Evolutionary conservation across 2,329 filamentous ascomycete genomes (phyloP).

Genomic region (Xenosphaeropsis pyriputrescens): DNA sequence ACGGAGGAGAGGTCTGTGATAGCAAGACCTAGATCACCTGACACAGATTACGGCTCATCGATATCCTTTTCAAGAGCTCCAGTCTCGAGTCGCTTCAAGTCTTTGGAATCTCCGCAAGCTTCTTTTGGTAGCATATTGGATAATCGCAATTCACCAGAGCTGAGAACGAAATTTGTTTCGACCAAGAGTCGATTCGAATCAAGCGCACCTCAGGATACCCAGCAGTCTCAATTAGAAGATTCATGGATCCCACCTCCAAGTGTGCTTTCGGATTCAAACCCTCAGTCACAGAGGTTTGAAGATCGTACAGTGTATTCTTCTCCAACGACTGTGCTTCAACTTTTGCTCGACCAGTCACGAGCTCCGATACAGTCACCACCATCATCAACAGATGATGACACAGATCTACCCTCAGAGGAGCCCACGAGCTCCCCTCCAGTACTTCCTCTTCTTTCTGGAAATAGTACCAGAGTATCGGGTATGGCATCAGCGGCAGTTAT

Average conservation of each 20-base stretch:
- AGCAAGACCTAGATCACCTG: too few species aligned
- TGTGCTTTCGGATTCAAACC: conserved; percentile 32
- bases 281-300: conserved; percentile 26
- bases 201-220: conserved; percentile 1
- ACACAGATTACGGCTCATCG: too few species aligned
- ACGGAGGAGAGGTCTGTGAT: too few species aligned
- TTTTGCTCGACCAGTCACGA: conserved; percentile 22
- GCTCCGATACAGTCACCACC: too few species aligned
- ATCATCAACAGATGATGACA: too few species aligned
- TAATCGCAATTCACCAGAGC: conserved; percentile 14
- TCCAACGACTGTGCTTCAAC: conserved; percentile 33
- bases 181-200: neutral
- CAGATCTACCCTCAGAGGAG: too few species aligned
- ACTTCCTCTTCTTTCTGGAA: too few species aligned
- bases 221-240: neutral
- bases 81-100: neutral
- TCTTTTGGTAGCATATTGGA: conserved; percentile 15
- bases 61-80: conserved; percentile 4
- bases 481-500: too few species aligned
- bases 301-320: conserved; percentile 23
- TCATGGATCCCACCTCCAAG: conserved; percentile 31
- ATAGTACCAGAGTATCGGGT: too few species aligned
- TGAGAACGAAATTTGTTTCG: conserved; percentile 6
- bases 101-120: neutral
- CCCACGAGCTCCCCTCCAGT: too few species aligned